Conservation (phyloP, 2,329 filamentous ascomycete species). For the Diaporthe ilicicola region DNA sequence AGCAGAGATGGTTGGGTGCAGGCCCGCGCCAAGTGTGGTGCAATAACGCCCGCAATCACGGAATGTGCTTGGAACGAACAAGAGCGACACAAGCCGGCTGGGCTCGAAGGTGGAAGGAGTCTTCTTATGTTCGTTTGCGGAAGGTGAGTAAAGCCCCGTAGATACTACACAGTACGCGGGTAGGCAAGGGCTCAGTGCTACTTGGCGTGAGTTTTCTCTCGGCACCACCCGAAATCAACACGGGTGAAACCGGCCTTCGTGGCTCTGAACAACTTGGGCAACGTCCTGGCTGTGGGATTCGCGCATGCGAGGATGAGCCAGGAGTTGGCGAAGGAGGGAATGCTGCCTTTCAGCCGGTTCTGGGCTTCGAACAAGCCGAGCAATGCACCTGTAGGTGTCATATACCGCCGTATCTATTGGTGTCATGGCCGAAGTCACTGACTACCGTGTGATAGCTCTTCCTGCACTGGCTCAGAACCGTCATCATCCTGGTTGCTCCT, state of each 20-base stretch:
- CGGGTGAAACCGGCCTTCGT: slow-evolving; percentile 56
- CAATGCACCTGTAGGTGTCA: slow-evolving; percentile 59
- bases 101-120: neutral
- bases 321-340: slow-evolving; percentile 74
- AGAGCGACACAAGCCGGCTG: slow-evolving; percentile 4
- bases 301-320: slow-evolving; percentile 67
- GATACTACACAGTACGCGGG: neutral
- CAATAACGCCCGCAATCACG: slow-evolving; percentile 17
- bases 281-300: slow-evolving; percentile 69
- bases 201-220: neutral
- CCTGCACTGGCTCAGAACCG: slow-evolving; percentile 71
- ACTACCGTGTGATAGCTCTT: slow-evolving; percentile 50
- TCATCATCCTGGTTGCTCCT: slow-evolving; percentile 71
- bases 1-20: neutral
- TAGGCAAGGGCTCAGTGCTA: neutral
- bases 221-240: neutral
- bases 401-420: no score
- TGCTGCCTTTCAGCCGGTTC: slow-evolving; percentile 71
- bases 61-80: slow-evolving; percentile 1
- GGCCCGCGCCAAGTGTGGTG: slow-evolving; percentile 1
- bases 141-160: neutral
- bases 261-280: slow-evolving; percentile 65
- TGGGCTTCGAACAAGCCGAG: slow-evolving; percentile 76
- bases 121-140: neutral
- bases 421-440: neutral